These are phyloP conservation scores for Aspergillus ostianus DNA, from an alignment of 495 filamentous ascomycete species.

Conservation along the genomic window DNA sequence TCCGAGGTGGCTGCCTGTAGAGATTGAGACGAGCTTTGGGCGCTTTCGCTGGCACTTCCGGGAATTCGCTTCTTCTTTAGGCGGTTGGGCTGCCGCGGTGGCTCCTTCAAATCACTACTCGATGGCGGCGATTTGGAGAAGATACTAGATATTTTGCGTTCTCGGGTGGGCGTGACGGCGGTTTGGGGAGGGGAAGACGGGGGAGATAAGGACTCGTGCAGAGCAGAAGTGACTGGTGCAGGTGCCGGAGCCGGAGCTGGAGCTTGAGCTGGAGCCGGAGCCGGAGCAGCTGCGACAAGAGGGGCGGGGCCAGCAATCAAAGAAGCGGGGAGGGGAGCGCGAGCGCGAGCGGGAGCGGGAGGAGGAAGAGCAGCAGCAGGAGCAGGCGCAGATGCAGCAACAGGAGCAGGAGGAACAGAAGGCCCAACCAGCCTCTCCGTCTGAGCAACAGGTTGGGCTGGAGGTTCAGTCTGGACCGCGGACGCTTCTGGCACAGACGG, in stretches of 20 bases:
- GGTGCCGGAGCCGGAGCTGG: conserved; percentile 2
- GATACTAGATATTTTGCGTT: conserved; percentile 64
- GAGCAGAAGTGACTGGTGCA: conserved; percentile 23
- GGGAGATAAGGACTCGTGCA: conserved; percentile 45
- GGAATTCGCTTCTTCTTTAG: conserved; percentile 78
- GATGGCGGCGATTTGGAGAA: conserved; percentile 64
- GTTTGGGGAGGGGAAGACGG: conserved; percentile 33
- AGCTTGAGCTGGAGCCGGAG: neutral
- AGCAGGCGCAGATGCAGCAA: conserved; percentile 10
- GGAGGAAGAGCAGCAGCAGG: neutral
- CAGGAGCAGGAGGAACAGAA: conserved; percentile 9
- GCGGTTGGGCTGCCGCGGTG: conserved; percentile 69
- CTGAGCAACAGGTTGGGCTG: neutral
- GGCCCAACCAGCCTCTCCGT: neutral
- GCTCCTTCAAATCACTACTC: conserved; percentile 54
- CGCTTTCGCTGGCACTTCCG: conserved; percentile 72
- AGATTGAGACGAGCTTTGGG: conserved; percentile 81
- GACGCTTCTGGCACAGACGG: conserved; percentile 2
- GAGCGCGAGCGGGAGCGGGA: neutral
- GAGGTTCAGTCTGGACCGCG: neutral
- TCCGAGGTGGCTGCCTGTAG: conserved; percentile 48
- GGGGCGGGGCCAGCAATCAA: neutral
- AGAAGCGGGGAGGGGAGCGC: neutral
- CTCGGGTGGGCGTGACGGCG: conserved; percentile 63
- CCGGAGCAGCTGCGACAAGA: conserved; percentile 16